Conservation (phyloP, 2,329 filamentous ascomycete species). For the Talaromyces funiculosus region DNA sequence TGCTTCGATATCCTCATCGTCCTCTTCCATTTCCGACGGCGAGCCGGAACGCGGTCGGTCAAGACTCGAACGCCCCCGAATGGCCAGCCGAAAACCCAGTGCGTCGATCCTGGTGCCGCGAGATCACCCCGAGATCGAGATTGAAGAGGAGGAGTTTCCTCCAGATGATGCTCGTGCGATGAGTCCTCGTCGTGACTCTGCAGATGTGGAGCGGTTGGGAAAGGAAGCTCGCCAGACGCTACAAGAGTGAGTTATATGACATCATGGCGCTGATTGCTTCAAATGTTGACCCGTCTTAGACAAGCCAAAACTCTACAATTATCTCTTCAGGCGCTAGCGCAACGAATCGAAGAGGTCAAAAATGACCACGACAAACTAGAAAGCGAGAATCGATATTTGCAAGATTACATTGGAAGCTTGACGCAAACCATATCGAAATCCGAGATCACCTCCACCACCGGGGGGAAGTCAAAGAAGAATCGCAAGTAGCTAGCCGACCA, state of each 20-base stretch:
- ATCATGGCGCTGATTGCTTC: neutral
- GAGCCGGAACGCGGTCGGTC: slow-evolving; percentile 37
- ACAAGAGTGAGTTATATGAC: slow-evolving; percentile 48
- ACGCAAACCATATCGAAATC: slow-evolving; percentile 65
- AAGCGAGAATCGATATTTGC: slow-evolving; percentile 92
- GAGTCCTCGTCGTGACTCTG: slow-evolving; percentile 85
- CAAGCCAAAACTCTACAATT: slow-evolving; percentile 86
- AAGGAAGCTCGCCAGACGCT: slow-evolving; percentile 67
- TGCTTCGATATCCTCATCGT: slow-evolving; percentile 40
- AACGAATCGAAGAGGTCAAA: slow-evolving; percentile 89
- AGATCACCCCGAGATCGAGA: slow-evolving; percentile 67
- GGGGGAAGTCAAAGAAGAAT: slow-evolving; percentile 47
- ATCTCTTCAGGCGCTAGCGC: slow-evolving; percentile 80
- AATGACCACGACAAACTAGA: slow-evolving; percentile 95
- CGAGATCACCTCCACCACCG: slow-evolving; percentile 51
- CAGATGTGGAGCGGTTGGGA: slow-evolving; percentile 82
- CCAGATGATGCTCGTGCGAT: slow-evolving; percentile 88
- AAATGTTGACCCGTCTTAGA: slow-evolving; percentile 43
- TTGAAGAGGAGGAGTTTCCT: slow-evolving; percentile 69
- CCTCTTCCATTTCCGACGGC: slow-evolving; percentile 45
- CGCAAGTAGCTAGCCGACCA: slow-evolving; percentile 28
- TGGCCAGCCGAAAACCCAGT: slow-evolving; percentile 71
- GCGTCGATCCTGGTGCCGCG: slow-evolving; percentile 77
- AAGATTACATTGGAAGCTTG: slow-evolving; percentile 95
- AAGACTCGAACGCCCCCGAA: slow-evolving; percentile 55